phyloP scores from a whole-genome alignment of 257 asterid genomes.

The Lycium barbarum region DNA sequence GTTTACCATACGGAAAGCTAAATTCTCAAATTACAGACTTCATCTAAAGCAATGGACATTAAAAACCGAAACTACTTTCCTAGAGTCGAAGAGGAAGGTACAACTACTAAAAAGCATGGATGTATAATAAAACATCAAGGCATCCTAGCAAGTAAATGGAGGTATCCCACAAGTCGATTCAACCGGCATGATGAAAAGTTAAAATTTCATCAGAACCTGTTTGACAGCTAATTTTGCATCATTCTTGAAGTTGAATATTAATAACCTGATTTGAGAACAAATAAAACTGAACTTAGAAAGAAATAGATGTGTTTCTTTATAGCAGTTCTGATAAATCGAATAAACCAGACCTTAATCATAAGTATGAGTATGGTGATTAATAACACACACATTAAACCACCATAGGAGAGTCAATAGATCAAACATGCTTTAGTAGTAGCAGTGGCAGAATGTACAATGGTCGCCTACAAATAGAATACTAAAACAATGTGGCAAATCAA shows the following conservation, averaged over 20 bases:
- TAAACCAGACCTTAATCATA: not conserved
- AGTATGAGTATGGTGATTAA: slow-evolving; percentile 12
- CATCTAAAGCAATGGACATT: not conserved
- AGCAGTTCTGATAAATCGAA: not conserved
- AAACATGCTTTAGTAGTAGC: slow-evolving; percentile 25
- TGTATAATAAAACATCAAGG: not conserved
- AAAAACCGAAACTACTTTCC: not conserved
- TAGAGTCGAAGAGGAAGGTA: not conserved
- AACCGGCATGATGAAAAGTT: not conserved
- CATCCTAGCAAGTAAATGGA: not conserved
- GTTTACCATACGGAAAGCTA: not conserved
- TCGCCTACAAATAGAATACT: slow-evolving; percentile 37
- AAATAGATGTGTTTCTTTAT: not conserved
- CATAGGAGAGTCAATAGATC: slow-evolving; percentile 15
- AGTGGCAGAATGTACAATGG: slow-evolving; percentile 38
- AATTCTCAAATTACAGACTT: not conserved
- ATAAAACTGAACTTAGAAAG: not conserved
- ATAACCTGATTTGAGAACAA: not conserved
- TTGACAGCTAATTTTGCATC: not conserved
- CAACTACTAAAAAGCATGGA: not conserved
- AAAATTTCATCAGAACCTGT: not conserved
- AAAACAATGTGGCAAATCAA: slow-evolving; percentile 41
- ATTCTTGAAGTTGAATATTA: slow-evolving; percentile 2
- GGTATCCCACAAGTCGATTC: not conserved
- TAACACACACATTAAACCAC: slow-evolving; percentile 16